Percentiles rank a stretch among this genome's conserved stretches.
These are phyloP conservation scores for Hypericum perforatum DNA, from an alignment of 345 rosid species.

Conservation along the genomic window DNA sequence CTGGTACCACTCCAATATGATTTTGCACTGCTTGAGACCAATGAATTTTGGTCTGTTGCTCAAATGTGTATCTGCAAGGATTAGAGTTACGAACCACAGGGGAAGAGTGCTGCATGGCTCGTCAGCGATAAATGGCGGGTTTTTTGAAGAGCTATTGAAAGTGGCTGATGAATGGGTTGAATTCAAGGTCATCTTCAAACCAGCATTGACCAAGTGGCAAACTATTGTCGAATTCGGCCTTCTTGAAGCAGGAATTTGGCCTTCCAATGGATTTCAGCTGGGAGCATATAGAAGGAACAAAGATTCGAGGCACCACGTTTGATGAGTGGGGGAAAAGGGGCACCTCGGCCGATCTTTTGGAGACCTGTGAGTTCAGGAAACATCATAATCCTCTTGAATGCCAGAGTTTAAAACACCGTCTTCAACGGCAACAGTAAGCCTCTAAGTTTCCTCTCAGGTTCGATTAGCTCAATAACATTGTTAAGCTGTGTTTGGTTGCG, in stretches of 20 bases:
- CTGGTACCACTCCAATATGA: conserved; percentile 33
- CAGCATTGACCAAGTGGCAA: conserved; percentile 60
- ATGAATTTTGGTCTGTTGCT: conserved; percentile 48
- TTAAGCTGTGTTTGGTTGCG: conserved; percentile 5
- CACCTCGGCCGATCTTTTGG: conserved; percentile 64
- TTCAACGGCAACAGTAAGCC: conserved; percentile 28
- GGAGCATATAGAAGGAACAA: conserved; percentile 66
- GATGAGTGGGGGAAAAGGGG: conserved; percentile 53
- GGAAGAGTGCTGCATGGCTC: conserved; percentile 72
- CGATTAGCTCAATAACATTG: conserved; percentile 1
- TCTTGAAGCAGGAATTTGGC: conserved; percentile 64
- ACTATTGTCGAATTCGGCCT: conserved; percentile 46
- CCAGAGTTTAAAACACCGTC: conserved; percentile 48
- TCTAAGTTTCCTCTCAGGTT: too few species aligned
- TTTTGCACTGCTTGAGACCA: conserved; percentile 40
- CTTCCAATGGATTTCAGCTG: conserved; percentile 54
- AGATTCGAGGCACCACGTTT: conserved; percentile 57
- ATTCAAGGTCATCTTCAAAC: conserved; percentile 50
- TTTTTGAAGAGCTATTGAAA: conserved; percentile 43
- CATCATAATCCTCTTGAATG: conserved; percentile 45
- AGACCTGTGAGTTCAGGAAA: conserved; percentile 34
- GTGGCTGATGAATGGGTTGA: conserved; percentile 67
- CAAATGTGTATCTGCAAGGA: conserved; percentile 51
- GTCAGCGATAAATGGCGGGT: conserved; percentile 58
- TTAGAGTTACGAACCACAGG: conserved; percentile 33